Conservation (phyloP, 768 basidiomycete species). For the Amyloporia xantha region DNA sequence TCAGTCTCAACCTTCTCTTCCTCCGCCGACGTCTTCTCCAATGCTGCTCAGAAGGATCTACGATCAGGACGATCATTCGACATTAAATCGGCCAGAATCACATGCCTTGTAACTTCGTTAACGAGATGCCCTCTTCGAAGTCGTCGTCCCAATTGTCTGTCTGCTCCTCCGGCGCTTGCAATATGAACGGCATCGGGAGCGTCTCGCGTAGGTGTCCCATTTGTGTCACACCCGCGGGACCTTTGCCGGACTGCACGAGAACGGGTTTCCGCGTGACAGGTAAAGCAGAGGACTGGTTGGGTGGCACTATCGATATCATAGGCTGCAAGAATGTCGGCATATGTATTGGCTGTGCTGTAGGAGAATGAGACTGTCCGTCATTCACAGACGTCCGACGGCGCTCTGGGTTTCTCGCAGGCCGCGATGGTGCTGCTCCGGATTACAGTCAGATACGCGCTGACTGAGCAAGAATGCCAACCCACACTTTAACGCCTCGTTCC, state of each 20-base stretch:
- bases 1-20: conserved; percentile 48
- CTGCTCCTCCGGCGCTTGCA: conserved; percentile 76
- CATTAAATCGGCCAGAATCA: not conserved
- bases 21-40: conserved; percentile 53
- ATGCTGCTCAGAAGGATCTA: conserved; percentile 40
- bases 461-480: conserved; percentile 16
- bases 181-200: conserved; percentile 54
- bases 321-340: conserved; percentile 15
- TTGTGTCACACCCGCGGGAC: conserved; percentile 12
- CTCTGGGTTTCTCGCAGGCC: conserved; percentile 61
- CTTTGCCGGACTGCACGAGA: conserved; percentile 12
- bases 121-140: conserved; percentile 89
- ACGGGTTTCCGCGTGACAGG: conserved; percentile 11
- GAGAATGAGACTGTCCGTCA: conserved; percentile 37
- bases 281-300: conserved; percentile 9
- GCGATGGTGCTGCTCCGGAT: conserved; percentile 62
- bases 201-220: conserved; percentile 24
- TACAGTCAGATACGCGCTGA: conserved; percentile 2
- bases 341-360: conserved; percentile 32
- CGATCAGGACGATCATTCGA: not conserved
- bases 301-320: conserved; percentile 6
- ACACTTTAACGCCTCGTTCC: conserved; percentile 98
- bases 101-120: conserved; percentile 69
- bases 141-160: conserved; percentile 99
- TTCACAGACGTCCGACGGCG: conserved; percentile 24